A percentile compares a stretch with the other conserved stretches of the same genome.
Evolutionary conservation across 2,329 filamentous ascomycete species (phyloP).

Genomic region (Lomentospora prolificans): DNA sequence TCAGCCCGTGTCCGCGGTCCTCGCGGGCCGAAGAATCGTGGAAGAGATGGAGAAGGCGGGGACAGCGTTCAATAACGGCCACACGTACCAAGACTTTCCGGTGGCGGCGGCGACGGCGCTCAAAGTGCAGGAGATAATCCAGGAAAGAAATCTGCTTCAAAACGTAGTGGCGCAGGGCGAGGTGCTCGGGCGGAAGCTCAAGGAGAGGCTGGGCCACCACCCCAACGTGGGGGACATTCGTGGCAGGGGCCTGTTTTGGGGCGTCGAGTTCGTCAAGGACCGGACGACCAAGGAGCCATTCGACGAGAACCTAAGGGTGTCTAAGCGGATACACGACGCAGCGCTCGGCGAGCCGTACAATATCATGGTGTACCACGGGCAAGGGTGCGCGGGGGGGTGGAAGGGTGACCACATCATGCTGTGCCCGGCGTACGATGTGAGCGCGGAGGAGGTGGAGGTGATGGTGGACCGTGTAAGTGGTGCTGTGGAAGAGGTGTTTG

Average conservation of each 20-base stretch:
- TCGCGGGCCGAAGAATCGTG: conserved; percentile 43
- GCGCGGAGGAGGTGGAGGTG: conserved; percentile 19
- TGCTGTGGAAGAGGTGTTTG: conserved; percentile 1
- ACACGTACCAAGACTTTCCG: conserved; percentile 54
- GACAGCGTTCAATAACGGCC: conserved; percentile 38
- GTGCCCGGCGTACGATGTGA: conserved; percentile 59
- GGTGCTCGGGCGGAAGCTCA: conserved; percentile 33
- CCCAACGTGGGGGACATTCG: conserved; percentile 50
- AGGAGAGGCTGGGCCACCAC: conserved; percentile 30
- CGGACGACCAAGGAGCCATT: conserved; percentile 27
- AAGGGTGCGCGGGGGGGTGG: conserved; percentile 49
- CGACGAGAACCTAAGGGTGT: conserved; percentile 8
- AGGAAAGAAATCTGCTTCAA: conserved; percentile 44
- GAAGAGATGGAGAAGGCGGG: conserved; percentile 28
- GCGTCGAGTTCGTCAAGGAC: conserved; percentile 33
- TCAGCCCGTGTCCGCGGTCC: conserved; percentile 48
- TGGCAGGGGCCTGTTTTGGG: conserved; percentile 45
- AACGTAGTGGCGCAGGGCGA: conserved; percentile 48
- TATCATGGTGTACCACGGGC: conserved; percentile 50
- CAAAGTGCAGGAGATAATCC: conserved; percentile 51
- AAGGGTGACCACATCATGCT: conserved; percentile 61
- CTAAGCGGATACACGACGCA: background rate
- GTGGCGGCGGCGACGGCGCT: conserved; percentile 51
- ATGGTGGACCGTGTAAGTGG: background rate
- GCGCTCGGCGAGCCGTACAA: background rate